phyloP scores from a whole-genome alignment of 2,329 filamentous ascomycete genomes.

The Stagonosporopsis tanaceti region DNA sequence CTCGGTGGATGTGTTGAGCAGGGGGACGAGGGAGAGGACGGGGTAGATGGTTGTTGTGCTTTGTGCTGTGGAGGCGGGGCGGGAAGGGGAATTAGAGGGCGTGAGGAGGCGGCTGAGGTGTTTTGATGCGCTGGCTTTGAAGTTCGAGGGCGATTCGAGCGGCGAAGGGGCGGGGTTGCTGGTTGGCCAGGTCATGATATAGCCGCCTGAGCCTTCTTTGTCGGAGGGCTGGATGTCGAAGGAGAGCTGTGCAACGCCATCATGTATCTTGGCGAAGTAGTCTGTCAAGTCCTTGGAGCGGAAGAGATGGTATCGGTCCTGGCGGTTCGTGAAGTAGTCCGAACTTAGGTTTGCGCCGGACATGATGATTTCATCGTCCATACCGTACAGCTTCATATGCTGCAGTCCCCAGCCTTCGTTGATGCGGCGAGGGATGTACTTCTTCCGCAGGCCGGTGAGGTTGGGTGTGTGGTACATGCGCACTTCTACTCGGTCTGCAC shows the following conservation, averaged over 20 bases:
- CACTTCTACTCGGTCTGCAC: conserved; percentile 83
- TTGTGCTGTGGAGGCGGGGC: conserved; percentile 27
- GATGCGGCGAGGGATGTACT: conserved; percentile 83
- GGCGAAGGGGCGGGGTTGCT: conserved; percentile 79
- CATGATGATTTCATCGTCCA: conserved; percentile 94
- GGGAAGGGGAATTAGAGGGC: conserved; percentile 51
- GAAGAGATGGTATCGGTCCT: conserved; percentile 95
- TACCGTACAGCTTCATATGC: conserved; percentile 98
- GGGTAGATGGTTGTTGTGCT: conserved; percentile 75
- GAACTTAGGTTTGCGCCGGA: conserved; percentile 86
- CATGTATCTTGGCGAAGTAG: conserved; percentile 81
- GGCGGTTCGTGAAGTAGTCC: conserved; percentile 95
- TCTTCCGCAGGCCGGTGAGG: conserved; percentile 84
- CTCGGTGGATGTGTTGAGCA: conserved; percentile 89
- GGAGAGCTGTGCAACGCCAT: conserved; percentile 79
- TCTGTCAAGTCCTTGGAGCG: conserved; percentile 78
- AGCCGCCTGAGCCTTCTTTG: conserved; percentile 58
- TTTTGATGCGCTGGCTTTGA: conserved; percentile 72
- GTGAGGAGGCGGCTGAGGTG: conserved; percentile 73
- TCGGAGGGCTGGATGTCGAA: conserved; percentile 75
- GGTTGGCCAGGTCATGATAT: conserved; percentile 74
- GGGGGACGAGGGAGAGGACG: conserved; percentile 84
- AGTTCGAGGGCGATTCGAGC: conserved; percentile 71
- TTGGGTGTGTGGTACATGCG: conserved; percentile 99
- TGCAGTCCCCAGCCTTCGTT: conserved; percentile 99